Evolutionary conservation across 2,329 filamentous ascomycete species (phyloP).

Genomic region (Aspergillus sp.): DNA sequence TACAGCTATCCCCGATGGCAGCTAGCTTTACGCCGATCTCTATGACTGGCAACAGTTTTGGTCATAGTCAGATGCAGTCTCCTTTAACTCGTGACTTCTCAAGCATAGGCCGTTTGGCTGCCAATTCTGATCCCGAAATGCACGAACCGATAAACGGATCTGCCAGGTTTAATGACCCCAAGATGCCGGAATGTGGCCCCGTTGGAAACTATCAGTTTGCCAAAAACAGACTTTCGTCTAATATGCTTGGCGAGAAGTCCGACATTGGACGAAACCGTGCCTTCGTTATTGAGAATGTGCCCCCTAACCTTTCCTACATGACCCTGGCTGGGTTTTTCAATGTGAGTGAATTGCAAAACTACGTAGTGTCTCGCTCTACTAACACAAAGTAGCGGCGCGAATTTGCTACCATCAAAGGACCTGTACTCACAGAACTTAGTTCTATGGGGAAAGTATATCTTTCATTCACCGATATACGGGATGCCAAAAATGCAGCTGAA

Average conservation of each 20-base stretch:
- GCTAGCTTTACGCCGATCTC: conserved; percentile 51
- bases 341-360: conserved; percentile 20
- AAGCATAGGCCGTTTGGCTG: conserved; percentile 13
- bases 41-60: conserved; percentile 8
- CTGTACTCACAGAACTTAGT: conserved; percentile 29
- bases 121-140: conserved; percentile 14
- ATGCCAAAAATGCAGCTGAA: conserved; percentile 46
- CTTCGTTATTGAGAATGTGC: conserved; percentile 26
- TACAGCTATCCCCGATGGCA: conserved; percentile 55
- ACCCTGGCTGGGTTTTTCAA: conserved; percentile 32
- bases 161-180: conserved; percentile 7
- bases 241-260: conserved; percentile 12
- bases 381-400: conserved; percentile 20
- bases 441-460: conserved; percentile 43
- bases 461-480: conserved; percentile 53
- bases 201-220: conserved; percentile 14
- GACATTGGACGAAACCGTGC: conserved; percentile 21
- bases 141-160: conserved; percentile 5
- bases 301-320: conserved; percentile 23
- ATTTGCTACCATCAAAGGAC: conserved; percentile 31
- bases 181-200: conserved; percentile 13
- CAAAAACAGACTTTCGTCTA: conserved; percentile 5
- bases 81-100: conserved; percentile 6
- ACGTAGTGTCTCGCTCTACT: neutral
- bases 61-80: conserved; percentile 5